phyloP scores from a whole-genome alignment of 176 grass and related monocot genomes.

The Oryza punctata region DNA sequence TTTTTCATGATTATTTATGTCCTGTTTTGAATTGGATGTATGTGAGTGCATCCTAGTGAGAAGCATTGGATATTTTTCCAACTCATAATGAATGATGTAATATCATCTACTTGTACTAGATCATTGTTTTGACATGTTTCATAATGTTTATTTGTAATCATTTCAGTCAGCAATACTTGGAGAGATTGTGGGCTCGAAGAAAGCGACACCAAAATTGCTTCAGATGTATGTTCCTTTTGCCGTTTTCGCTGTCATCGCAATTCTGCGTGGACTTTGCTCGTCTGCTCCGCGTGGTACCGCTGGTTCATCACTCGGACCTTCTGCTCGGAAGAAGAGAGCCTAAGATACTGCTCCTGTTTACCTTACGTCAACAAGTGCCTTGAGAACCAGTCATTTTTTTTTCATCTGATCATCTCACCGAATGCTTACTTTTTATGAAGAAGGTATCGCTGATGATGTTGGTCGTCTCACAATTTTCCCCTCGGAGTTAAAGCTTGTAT shows the following conservation, averaged over 20 bases:
- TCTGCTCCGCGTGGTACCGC: background rate
- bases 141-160: background rate
- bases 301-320: slow-evolving; percentile 19
- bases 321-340: slow-evolving; percentile 51
- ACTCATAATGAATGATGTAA: background rate
- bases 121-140: background rate
- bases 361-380: background rate
- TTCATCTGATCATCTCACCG: background rate
- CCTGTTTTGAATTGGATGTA: background rate
- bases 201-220: slow-evolving; percentile 50
- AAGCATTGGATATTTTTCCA: background rate
- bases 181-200: slow-evolving; percentile 54
- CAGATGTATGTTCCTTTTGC: slow-evolving; percentile 55
- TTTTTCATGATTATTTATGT: background rate
- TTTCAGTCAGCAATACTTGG: slow-evolving; percentile 70
- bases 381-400: background rate
- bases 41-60: background rate
- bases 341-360: slow-evolving; percentile 11
- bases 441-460: background rate
- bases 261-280: slow-evolving; percentile 56
- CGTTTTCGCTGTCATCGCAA: slow-evolving; percentile 42
- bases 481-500: background rate
- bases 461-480: background rate
- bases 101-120: background rate
- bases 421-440: background rate